Conservation (phyloP, 495 filamentous ascomycete genomes). For the Daldinia loculata region DNA sequence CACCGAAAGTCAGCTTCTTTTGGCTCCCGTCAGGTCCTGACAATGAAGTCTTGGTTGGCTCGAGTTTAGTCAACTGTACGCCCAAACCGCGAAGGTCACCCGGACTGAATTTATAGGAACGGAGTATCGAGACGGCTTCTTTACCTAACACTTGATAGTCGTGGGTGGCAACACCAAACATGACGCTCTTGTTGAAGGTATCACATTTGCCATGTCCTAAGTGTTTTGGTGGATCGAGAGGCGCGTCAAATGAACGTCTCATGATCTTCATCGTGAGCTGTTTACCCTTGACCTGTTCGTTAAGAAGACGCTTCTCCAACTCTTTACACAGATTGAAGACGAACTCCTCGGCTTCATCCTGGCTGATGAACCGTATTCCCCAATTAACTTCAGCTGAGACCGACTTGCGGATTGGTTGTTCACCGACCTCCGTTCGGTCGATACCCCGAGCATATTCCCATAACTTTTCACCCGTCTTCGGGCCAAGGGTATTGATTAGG, state of each 20-base stretch:
- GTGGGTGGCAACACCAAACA: constrained; percentile 84
- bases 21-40: constrained; percentile 67
- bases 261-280: constrained; percentile 94
- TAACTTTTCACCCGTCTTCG: constrained; percentile 91
- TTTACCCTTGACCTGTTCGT: constrained; percentile 84
- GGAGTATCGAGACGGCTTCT: constrained; percentile 83
- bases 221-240: constrained; percentile 91
- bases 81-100: constrained; percentile 91
- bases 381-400: constrained; percentile 97
- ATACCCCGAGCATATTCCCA: constrained; percentile 92
- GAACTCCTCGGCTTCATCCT: constrained; percentile 91
- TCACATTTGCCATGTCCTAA: constrained; percentile 96
- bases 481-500: constrained; percentile 75
- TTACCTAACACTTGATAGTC: constrained; percentile 72
- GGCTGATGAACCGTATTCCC: constrained; percentile 93
- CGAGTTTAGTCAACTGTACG: constrained; percentile 90
- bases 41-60: constrained; percentile 69
- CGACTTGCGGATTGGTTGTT: constrained; percentile 80
- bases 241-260: constrained; percentile 83
- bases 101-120: constrained; percentile 82
- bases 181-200: constrained; percentile 83
- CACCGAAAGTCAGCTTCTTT: constrained; percentile 58
- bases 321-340: constrained; percentile 83
- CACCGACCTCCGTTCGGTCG: constrained; percentile 85
- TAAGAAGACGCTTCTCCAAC: constrained; percentile 77